These are phyloP conservation scores for Fusarium mangiferae DNA, from an alignment of 2,329 filamentous ascomycete species.

Conservation along the genomic window DNA sequence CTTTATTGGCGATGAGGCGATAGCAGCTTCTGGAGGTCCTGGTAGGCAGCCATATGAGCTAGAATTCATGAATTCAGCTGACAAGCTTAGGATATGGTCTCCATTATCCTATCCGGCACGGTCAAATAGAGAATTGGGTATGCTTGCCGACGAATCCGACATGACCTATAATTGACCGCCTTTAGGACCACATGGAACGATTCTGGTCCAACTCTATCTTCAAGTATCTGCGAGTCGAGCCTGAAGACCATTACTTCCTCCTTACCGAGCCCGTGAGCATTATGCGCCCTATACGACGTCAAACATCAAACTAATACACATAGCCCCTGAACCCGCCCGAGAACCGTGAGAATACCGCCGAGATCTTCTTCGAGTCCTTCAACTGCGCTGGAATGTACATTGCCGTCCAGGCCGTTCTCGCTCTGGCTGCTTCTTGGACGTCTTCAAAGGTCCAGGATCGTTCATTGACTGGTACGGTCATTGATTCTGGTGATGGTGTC, in stretches of 20 bases:
- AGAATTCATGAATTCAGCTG: conserved; percentile 26
- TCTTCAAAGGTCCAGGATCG: conserved; percentile 97
- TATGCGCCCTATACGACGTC: conserved; percentile 6
- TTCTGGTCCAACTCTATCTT: conserved; percentile 99
- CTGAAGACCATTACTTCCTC: conserved; percentile 98
- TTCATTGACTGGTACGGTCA: conserved; percentile 95
- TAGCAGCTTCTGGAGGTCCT: conserved; percentile 83
- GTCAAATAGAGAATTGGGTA: conserved; percentile 99
- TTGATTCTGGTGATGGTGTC: conserved; percentile 98
- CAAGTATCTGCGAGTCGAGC: conserved; percentile 98
- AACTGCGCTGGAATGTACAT: conserved; percentile 99
- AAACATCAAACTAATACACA: conserved; percentile 21
- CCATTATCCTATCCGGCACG: conserved; percentile 97
- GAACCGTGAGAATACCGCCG: conserved; percentile 98
- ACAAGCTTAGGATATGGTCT: conserved; percentile 80
- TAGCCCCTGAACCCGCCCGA: conserved; percentile 97
- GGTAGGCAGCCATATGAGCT: conserved; percentile 59
- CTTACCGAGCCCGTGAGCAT: conserved; percentile 89
- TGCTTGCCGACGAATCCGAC: conserved; percentile 40
- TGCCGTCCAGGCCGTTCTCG: conserved; percentile 95
- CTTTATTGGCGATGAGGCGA: conserved; percentile 97
- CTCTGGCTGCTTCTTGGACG: conserved; percentile 97
- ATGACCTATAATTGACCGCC: conserved; percentile 42
- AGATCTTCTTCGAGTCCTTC: conserved; percentile 99
- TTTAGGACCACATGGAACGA: conserved; percentile 95